phyloP scores from a whole-genome alignment of 2,329 filamentous ascomycete genomes.

The Beauveria asiatica region DNA sequence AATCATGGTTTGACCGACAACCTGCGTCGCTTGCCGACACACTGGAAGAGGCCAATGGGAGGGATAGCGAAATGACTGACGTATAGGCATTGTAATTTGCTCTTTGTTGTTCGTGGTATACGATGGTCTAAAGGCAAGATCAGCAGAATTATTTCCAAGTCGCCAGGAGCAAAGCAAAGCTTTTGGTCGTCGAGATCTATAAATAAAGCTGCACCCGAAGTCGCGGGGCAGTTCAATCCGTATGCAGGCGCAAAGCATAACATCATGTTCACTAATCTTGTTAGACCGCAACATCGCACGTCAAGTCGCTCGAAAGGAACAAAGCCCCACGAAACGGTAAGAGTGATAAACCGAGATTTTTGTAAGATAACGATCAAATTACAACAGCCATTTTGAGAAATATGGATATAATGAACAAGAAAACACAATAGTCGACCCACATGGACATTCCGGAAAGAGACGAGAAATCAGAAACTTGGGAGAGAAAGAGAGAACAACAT shows the following conservation, averaged over 20 bases:
- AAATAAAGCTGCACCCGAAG: too few relatives aligned
- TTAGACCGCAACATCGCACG: background rate
- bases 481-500: slow-evolving; percentile 10
- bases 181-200: too few relatives aligned
- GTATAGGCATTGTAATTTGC: background rate
- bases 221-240: background rate
- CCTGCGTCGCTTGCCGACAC: background rate
- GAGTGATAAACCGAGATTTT: background rate
- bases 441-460: slow-evolving; percentile 9
- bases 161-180: too few relatives aligned
- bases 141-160: too few relatives aligned
- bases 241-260: background rate
- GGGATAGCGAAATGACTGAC: background rate
- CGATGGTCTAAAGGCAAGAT: too few relatives aligned
- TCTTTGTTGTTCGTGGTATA: background rate
- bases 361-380: slow-evolving; percentile 11
- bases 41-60: background rate
- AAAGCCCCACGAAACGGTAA: background rate
- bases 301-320: background rate
- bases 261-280: background rate
- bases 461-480: slow-evolving; percentile 12
- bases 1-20: slow-evolving; percentile 12
- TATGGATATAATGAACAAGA: slow-evolving; percentile 14
- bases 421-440: slow-evolving; percentile 12
- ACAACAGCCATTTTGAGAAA: slow-evolving; percentile 12